A percentile compares a stretch with the other conserved stretches of the same genome.
These are phyloP conservation scores for Emmonsiellopsis sp. DNA, from an alignment of 2,329 filamentous ascomycete species.

Conservation along the genomic window DNA sequence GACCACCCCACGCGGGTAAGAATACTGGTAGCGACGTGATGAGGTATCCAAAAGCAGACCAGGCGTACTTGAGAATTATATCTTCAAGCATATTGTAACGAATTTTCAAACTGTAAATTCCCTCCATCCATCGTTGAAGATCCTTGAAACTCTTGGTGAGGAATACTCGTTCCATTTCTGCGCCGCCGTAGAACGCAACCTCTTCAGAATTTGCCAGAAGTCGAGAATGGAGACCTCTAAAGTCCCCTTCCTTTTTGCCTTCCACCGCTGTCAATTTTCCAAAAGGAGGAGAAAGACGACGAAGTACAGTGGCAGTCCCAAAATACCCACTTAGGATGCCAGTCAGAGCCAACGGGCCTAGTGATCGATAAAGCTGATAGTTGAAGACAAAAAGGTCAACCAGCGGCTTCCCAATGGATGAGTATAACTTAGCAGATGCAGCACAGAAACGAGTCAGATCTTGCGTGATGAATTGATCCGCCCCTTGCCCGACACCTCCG, in stretches of 20 bases:
- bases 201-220: constrained; percentile 96
- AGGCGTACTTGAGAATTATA: constrained; percentile 95
- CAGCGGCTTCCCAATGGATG: constrained; percentile 91
- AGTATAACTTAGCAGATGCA: constrained; percentile 84
- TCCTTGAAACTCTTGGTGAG: constrained; percentile 87
- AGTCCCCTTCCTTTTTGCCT: constrained; percentile 89
- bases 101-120: constrained; percentile 95
- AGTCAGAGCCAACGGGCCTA: constrained; percentile 78
- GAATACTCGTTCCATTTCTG: constrained; percentile 89
- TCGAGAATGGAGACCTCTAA: constrained; percentile 79
- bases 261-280: constrained; percentile 95
- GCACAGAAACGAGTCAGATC: constrained; percentile 93
- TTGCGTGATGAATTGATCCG: constrained; percentile 96
- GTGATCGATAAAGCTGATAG: constrained; percentile 86
- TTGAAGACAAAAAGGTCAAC: constrained; percentile 98
- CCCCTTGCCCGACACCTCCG: constrained; percentile 80
- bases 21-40: constrained; percentile 90
- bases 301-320: constrained; percentile 79
- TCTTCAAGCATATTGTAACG: constrained; percentile 98
- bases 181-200: constrained; percentile 92
- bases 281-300: constrained; percentile 85
- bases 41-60: constrained; percentile 95
- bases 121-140: constrained; percentile 93
- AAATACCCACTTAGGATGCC: constrained; percentile 90
- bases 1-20: constrained; percentile 83